Conservation (phyloP, 2,329 filamentous ascomycete genomes). For the Colletotrichum tabaci region DNA sequence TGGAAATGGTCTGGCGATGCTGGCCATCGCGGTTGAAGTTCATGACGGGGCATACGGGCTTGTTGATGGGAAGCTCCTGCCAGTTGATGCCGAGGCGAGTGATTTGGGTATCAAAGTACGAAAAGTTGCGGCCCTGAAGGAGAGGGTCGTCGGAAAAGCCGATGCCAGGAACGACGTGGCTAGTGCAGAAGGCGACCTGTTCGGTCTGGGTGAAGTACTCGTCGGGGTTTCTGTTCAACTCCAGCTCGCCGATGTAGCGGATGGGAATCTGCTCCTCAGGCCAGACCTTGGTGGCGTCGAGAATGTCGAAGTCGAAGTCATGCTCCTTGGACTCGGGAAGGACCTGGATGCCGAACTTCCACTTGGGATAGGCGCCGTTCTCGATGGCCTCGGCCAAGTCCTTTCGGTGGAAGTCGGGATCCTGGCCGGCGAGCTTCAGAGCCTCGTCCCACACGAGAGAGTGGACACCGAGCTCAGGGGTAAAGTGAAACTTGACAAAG, state of each 20-base stretch:
- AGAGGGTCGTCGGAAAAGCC: constrained; percentile 84
- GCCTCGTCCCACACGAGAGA: constrained; percentile 86
- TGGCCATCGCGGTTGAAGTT: constrained; percentile 84
- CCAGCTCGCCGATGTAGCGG: constrained; percentile 83
- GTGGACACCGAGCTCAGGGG: constrained; percentile 81
- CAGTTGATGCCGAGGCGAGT: constrained; percentile 81
- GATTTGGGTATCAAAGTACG: constrained; percentile 78
- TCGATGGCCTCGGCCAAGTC: constrained; percentile 83
- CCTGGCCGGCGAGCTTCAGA: constrained; percentile 80
- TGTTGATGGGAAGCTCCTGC: constrained; percentile 84
- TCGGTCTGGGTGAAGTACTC: constrained; percentile 89
- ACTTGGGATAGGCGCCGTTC: constrained; percentile 78
- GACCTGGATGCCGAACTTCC: constrained; percentile 87
- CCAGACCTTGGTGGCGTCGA: constrained; percentile 90
- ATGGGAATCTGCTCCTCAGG: constrained; percentile 83
- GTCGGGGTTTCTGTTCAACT: constrained; percentile 84
- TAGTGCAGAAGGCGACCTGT: constrained; percentile 86
- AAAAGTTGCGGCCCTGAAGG: constrained; percentile 80
- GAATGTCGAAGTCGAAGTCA: constrained; percentile 87
- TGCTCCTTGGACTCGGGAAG: constrained; percentile 80
- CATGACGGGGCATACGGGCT: constrained; percentile 81
- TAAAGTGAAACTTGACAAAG: constrained; percentile 86
- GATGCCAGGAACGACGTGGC: constrained; percentile 84
- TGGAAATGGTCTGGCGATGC: constrained; percentile 80
- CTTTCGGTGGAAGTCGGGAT: constrained; percentile 87